phyloP scores from a whole-genome alignment of 1,284 basidiomycete genomes.

The Coriolopsis trogii region DNA sequence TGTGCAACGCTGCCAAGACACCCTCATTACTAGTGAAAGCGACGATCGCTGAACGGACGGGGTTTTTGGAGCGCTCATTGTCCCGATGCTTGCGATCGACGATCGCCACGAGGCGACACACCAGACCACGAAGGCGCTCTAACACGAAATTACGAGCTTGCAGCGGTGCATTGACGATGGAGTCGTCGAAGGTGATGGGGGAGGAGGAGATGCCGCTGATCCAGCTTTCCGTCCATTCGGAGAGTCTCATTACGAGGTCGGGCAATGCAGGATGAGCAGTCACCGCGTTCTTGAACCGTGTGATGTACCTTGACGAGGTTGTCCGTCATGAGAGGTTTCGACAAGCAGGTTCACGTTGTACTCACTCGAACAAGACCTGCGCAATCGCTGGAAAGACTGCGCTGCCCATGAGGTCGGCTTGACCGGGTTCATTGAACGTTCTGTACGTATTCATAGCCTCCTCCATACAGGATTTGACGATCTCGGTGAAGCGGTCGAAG shows the following conservation, averaged over 20 bases:
- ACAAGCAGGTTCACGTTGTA: neutral
- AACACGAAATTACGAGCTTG: conserved; percentile 41
- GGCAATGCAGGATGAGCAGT: conserved; percentile 49
- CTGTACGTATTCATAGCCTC: conserved; percentile 37
- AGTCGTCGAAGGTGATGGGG: conserved; percentile 41
- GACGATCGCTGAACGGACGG: conserved; percentile 38
- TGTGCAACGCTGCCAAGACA: conserved; percentile 26
- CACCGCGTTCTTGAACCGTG: conserved; percentile 60
- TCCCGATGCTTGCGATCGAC: conserved; percentile 42
- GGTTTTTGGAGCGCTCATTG: conserved; percentile 21
- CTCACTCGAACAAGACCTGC: conserved; percentile 56
- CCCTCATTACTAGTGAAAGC: conserved; percentile 18
- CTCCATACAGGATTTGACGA: conserved; percentile 47
- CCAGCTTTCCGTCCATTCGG: conserved; percentile 52
- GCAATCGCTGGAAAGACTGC: conserved; percentile 50
- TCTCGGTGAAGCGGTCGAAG: conserved; percentile 44
- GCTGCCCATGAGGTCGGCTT: conserved; percentile 36
- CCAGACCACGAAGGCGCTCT: conserved; percentile 40
- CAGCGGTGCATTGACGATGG: conserved; percentile 30
- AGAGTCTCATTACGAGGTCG: conserved; percentile 44
- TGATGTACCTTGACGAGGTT: conserved; percentile 49
- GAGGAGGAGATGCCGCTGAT: conserved; percentile 37
- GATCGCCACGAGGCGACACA: conserved; percentile 49
- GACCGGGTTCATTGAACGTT: conserved; percentile 37
- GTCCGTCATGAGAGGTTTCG: neutral